Evolutionary conservation across 805 yeast genomes (phyloP).

Genomic region (Wickerhamiella sergipiensis): DNA sequence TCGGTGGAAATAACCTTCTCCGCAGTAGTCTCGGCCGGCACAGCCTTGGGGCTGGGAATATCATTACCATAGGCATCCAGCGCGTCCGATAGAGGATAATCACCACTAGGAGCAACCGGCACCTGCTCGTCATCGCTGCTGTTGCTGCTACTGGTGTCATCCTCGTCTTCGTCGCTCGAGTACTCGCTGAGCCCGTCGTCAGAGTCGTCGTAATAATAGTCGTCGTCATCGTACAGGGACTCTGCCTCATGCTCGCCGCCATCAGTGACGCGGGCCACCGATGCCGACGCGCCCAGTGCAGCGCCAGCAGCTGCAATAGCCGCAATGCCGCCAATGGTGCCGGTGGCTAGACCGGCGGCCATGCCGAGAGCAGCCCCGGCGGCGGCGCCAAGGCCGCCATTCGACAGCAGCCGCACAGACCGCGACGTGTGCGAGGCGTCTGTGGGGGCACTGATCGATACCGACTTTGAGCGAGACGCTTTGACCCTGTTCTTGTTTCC

Average conservation of each 20-base stretch:
- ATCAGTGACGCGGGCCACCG: not conserved
- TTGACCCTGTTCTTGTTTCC: not conserved
- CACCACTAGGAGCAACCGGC: not conserved
- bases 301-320: slow-evolving; percentile 3
- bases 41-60: not conserved
- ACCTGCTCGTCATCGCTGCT: not conserved
- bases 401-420: not conserved
- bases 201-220: not conserved
- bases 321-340: not conserved
- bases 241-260: not conserved
- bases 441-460: not conserved
- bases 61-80: not conserved
- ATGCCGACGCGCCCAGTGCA: slow-evolving; percentile 1
- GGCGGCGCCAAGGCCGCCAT: not conserved
- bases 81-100: slow-evolving; percentile 1
- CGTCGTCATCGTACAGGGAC: not conserved
- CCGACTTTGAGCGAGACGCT: not conserved
- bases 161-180: not conserved
- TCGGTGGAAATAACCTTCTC: too few species aligned
- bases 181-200: not conserved
- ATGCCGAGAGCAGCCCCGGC: slow-evolving; percentile 1
- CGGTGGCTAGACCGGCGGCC: slow-evolving; percentile 1
- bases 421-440: not conserved
- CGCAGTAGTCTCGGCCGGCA: not conserved
- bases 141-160: not conserved